These are phyloP conservation scores for Purpureocillium takamizusanense DNA, from an alignment of 2,329 filamentous ascomycete species.

Conservation along the genomic window DNA sequence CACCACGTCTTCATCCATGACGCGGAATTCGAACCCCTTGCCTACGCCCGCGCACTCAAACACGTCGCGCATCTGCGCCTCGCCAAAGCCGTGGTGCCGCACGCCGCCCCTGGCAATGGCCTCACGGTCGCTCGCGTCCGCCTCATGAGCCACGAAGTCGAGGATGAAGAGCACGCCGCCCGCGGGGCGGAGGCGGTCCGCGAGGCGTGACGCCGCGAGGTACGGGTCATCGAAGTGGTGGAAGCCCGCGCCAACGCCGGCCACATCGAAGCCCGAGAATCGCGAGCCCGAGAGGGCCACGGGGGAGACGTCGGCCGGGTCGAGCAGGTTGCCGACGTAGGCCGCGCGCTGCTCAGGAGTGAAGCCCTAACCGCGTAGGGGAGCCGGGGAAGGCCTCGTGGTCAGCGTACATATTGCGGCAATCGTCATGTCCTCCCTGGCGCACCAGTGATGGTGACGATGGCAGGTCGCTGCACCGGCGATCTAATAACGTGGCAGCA, in stretches of 20 bases:
- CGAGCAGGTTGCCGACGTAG: slow-evolving; percentile 48
- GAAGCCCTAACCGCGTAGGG: slow-evolving; percentile 31
- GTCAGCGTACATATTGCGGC: too few relatives aligned
- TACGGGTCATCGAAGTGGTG: slow-evolving; percentile 61
- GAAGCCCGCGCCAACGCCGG: slow-evolving; percentile 52
- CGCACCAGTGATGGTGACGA: too few relatives aligned
- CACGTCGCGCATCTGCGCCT: slow-evolving; percentile 47
- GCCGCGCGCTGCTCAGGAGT: slow-evolving; percentile 43
- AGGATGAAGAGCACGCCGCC: slow-evolving; percentile 60
- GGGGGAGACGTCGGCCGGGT: slow-evolving; percentile 35
- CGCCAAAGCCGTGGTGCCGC: slow-evolving; percentile 56
- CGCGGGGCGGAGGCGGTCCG: slow-evolving; percentile 45
- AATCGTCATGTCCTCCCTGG: too few relatives aligned
- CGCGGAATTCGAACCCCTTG: slow-evolving; percentile 46
- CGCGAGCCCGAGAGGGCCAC: slow-evolving; percentile 47
- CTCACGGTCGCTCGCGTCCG: slow-evolving; percentile 12
- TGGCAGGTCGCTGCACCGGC: too few relatives aligned
- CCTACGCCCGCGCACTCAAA: slow-evolving; percentile 55
- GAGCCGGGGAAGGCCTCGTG: too few relatives aligned
- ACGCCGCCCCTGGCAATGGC: slow-evolving; percentile 49
- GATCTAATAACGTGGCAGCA: background rate
- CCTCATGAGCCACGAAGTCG: slow-evolving; percentile 53
- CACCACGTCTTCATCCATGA: slow-evolving; percentile 40
- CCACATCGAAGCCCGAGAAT: slow-evolving; percentile 64
- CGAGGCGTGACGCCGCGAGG: slow-evolving; percentile 49